Conservation (phyloP, 768 basidiomycete genomes). For the Tricholoma hemisulphureum region DNA sequence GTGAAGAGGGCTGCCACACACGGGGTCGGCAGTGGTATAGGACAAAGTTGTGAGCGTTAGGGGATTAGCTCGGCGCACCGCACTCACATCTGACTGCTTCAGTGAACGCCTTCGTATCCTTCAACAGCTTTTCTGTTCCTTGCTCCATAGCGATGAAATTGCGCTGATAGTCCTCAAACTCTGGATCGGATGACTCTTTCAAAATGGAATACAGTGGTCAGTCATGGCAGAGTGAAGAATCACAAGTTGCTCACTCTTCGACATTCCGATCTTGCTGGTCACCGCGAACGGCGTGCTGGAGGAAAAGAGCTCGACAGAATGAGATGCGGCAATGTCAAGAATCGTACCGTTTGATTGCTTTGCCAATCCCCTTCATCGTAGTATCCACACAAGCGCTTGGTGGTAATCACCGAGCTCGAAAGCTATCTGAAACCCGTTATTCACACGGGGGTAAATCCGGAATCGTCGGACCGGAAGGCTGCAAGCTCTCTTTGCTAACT, state of each 20-base stretch:
- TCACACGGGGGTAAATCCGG: not conserved
- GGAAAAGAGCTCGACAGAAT: not conserved
- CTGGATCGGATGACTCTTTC: constrained; percentile 76
- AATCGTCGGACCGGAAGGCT: not conserved
- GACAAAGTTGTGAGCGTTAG: not conserved
- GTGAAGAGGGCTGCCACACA: constrained; percentile 59
- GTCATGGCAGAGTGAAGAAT: not conserved
- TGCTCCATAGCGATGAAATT: constrained; percentile 77
- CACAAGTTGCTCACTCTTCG: constrained; percentile 69
- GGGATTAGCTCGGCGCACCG: not conserved
- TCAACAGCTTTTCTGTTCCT: constrained; percentile 84
- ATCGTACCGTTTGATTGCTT: constrained; percentile 69
- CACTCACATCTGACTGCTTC: constrained; percentile 75
- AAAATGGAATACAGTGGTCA: not conserved
- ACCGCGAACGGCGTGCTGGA: constrained; percentile 87
- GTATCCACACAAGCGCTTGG: not conserved
- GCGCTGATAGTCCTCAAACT: constrained; percentile 84
- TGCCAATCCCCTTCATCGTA: constrained; percentile 82
- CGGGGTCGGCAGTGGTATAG: not conserved
- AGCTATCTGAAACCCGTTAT: not conserved
- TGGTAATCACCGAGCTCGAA: not conserved
- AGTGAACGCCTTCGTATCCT: constrained; percentile 86
- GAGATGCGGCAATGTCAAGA: not conserved
- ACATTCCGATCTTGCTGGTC: constrained; percentile 83
- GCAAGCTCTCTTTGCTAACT: not conserved